Percentiles rank a stretch among this genome's conserved stretches.
phyloP scores from a whole-genome alignment of 441 rosid genomes.

The Arabidopsis lyrata region DNA sequence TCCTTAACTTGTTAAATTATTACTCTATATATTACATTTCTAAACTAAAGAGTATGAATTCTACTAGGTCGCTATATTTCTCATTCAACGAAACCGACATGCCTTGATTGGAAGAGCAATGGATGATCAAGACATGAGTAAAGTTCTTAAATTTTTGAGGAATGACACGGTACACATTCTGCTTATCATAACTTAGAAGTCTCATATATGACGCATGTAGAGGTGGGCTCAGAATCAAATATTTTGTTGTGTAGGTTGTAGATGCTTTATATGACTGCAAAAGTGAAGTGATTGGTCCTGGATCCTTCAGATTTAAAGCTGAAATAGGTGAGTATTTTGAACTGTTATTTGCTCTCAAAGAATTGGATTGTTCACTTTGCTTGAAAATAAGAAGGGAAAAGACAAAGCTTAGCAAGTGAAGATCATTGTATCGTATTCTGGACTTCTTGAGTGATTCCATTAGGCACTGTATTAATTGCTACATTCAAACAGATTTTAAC shows the following conservation, averaged over 20 bases:
- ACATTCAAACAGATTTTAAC: constrained; percentile 82
- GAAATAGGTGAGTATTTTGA: constrained; percentile 79
- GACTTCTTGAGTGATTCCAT: constrained; percentile 15
- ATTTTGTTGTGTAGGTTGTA: constrained; percentile 69
- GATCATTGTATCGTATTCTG: background rate
- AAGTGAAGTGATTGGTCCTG: constrained; percentile 99
- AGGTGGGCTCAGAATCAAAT: background rate
- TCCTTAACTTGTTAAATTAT: background rate
- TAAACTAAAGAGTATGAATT: constrained; percentile 22
- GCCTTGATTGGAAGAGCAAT: constrained; percentile 99
- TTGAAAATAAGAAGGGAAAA: background rate
- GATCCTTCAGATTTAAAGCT: constrained; percentile 97
- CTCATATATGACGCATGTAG: background rate
- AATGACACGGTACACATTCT: constrained; percentile 81
- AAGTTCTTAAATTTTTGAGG: constrained; percentile 82
- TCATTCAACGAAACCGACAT: constrained; percentile 97
- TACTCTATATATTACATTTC: constrained; percentile 3
- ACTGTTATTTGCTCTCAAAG: constrained; percentile 18
- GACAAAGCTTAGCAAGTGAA: background rate
- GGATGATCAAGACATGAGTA: constrained; percentile 95
- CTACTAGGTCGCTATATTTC: constrained; percentile 93
- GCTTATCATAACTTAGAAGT: constrained; percentile 20
- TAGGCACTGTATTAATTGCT: constrained; percentile 17
- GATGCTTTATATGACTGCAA: constrained; percentile 98
- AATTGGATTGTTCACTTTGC: constrained; percentile 16